A percentile compares a stretch with the other conserved stretches of the same genome.
phyloP scores from a whole-genome alignment of 805 yeast species.

The Blastobotrys peoriensis region DNA sequence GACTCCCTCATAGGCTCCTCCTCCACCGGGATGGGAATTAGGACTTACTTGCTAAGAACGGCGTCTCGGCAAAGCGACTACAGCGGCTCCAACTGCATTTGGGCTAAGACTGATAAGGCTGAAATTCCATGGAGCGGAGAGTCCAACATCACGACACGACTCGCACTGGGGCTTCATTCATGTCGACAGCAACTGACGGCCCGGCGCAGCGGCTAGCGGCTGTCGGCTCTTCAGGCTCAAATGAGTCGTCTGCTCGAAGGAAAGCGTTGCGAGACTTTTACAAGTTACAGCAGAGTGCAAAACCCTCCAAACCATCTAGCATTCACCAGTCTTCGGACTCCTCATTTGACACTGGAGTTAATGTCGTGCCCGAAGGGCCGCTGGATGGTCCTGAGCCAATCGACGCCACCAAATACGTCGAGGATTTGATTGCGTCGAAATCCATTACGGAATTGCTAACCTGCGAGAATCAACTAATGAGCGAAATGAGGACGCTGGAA shows the following conservation, averaged over 20 bases:
- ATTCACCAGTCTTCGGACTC: background rate
- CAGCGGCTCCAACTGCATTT: background rate
- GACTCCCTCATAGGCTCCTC: too few relatives aligned
- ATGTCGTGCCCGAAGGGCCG: constrained; percentile 4
- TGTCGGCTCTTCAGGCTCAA: background rate
- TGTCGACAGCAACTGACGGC: background rate
- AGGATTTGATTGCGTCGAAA: constrained; percentile 14
- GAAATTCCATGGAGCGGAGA: background rate
- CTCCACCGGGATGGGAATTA: too few relatives aligned
- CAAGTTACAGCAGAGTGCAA: constrained; percentile 24
- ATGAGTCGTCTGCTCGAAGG: constrained; percentile 19
- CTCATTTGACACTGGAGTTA: constrained; percentile 6
- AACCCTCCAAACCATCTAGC: constrained; percentile 6
- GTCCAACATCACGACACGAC: background rate
- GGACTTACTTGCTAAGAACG: background rate
- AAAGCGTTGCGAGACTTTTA: constrained; percentile 33
- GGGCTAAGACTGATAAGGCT: background rate
- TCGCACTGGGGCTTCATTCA: background rate
- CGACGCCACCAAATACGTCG: constrained; percentile 20
- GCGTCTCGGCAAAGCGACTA: background rate
- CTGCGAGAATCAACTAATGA: constrained; percentile 23
- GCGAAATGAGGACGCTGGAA: constrained; percentile 28
- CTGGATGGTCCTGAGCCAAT: constrained; percentile 19
- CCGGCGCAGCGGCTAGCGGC: background rate
- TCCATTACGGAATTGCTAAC: constrained; percentile 22